Evolutionary conservation across 805 yeast genomes (phyloP), one percentile per base, ranked within the genome.

Genomic region (Saccharomyces jurei): DNA sequence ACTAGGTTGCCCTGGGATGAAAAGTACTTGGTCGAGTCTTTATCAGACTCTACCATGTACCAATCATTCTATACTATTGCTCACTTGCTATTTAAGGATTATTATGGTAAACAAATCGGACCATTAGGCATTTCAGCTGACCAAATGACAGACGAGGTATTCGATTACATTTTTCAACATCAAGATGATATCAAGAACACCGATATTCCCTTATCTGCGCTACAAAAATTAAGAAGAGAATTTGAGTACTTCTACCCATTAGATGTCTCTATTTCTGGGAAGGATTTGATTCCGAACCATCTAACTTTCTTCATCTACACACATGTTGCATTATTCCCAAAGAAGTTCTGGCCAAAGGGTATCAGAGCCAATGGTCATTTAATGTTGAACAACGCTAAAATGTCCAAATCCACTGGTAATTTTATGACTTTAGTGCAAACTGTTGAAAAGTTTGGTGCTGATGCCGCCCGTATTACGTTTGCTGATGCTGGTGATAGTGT

Each of bases 401-500:
- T 94, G 99, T 85, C 97, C 54, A 94, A 94, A 73, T 87, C 96
- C 31, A 92, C 98, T 31, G 99, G 99, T 74, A 94, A 94, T 77
- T 94, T 94, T 71, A 78, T 89, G 84, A 94, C 98, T 51, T 77
- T 94, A 71, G 81, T 84, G 64, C 89, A 94, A 71, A 81, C 87
- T 69, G 84, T 85, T 56, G 79, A 82, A 64, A 94, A 94, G 74
- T 94, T 84, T 63, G 99, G 99, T 72, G 96, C 98, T 51, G 99
- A 94, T 72, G 97, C 98, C 46, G 78, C 96, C 10, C 87, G 99
- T 79, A 88, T 94, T 71, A 97, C 99, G 4, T 77, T 94, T 60
- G 99, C 98, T 49, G 99, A 94, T 77, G 97, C 97, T 52, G 99
- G 99, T 77, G 99, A 94, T 71, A 78, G 94, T 47, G 83, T 90